These are phyloP conservation scores for Penicillium fimorum DNA, from an alignment of 495 filamentous ascomycete genomes.

Conservation along the genomic window DNA sequence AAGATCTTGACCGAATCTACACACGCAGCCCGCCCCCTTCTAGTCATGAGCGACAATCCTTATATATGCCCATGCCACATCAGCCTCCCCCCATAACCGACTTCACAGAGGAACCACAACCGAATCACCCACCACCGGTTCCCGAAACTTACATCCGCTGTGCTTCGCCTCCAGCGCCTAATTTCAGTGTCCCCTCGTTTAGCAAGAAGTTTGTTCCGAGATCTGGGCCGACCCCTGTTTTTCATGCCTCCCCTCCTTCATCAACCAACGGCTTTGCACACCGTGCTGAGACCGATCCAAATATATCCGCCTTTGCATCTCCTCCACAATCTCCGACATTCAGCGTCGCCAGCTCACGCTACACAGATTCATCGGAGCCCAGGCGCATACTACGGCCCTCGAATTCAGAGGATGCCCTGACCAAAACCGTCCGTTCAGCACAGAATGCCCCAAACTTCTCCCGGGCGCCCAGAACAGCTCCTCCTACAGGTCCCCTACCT, in stretches of 20 bases:
- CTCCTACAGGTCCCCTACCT: constrained; percentile 9
- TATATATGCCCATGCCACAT: constrained; percentile 17
- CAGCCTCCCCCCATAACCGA: constrained; percentile 11
- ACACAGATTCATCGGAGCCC: constrained; percentile 26
- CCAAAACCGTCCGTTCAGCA: constrained; percentile 18
- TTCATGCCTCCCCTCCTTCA: constrained; percentile 20
- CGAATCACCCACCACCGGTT: constrained; percentile 27
- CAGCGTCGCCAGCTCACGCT: constrained; percentile 26
- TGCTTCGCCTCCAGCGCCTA: constrained; percentile 45
- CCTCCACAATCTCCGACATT: constrained; percentile 42
- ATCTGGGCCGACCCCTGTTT: constrained; percentile 15
- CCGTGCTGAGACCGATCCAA: constrained; percentile 20
- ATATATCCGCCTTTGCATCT: constrained; percentile 32
- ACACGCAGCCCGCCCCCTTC: constrained; percentile 28
- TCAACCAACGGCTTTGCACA: constrained; percentile 19
- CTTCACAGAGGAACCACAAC: constrained; percentile 19
- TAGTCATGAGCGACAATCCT: constrained; percentile 27
- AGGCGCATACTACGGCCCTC: constrained; percentile 30
- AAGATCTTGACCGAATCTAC: constrained; percentile 14
- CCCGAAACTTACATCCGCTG: constrained; percentile 33
- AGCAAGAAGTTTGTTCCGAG: constrained; percentile 43
- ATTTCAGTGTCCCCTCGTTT: constrained; percentile 53
- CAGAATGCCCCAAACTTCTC: constrained; percentile 24
- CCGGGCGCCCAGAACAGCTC: constrained; percentile 21
- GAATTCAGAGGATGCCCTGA: constrained; percentile 38